Conservation (phyloP, 441 rosid species). For the Syzygium malaccense region DNA sequence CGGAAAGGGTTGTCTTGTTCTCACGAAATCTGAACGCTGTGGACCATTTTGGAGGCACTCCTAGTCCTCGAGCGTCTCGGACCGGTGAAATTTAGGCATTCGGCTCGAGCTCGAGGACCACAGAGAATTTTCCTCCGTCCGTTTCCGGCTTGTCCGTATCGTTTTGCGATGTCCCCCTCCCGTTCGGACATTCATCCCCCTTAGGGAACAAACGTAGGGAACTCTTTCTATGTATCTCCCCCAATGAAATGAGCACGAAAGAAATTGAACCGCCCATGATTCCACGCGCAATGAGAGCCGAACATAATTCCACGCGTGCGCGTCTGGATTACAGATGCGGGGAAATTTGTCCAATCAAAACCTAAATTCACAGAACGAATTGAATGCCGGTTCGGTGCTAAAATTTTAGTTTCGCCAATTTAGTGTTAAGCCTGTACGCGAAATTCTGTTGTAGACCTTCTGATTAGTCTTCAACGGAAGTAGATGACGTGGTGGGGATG, state of each 20-base stretch:
- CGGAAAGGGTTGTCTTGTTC: not conserved
- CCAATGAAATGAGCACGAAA: not conserved
- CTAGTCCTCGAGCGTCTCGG: not conserved
- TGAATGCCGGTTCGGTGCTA: not conserved
- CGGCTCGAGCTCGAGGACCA: not conserved
- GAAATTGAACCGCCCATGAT: not conserved
- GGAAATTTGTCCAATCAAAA: not conserved
- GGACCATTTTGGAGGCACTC: not conserved
- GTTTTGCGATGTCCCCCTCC: not conserved
- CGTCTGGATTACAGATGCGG: not conserved
- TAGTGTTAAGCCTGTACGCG: fast-evolving
- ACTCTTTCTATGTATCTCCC: not conserved
- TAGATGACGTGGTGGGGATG: no score
- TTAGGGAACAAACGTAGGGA: not conserved
- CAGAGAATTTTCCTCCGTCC: not conserved
- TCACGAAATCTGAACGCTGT: not conserved
- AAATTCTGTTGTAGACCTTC: not conserved
- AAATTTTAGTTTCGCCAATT: not conserved
- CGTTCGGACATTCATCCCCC: not conserved
- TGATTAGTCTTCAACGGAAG: not conserved
- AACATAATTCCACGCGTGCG: not conserved
- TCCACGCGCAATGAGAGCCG: not conserved
- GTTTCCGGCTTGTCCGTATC: not conserved
- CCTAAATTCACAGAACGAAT: not conserved
- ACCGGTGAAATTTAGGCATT: not conserved